Evolutionary conservation across 805 yeast genomes (phyloP).

Genomic region (Pichia pseudocactophila): DNA sequence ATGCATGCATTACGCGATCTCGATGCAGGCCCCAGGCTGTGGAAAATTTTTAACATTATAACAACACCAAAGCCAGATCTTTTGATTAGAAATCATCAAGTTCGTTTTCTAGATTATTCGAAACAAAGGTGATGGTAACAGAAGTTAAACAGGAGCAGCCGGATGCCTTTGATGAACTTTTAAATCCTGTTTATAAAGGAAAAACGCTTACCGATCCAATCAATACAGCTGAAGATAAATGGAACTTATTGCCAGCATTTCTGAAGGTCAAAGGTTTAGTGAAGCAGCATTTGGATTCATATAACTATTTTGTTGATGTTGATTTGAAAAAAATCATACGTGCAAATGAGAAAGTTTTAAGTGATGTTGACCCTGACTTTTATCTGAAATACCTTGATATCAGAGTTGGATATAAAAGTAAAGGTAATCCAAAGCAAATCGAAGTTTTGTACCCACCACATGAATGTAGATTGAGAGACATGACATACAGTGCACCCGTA

Average conservation of each 20-base stretch:
- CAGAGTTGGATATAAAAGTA: conserved; percentile 75
- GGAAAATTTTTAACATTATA: neutral
- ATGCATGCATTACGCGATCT: neutral
- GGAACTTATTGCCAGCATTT: conserved; percentile 95
- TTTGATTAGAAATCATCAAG: neutral
- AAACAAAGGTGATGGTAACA: neutral
- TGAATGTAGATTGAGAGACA: conserved; percentile 88
- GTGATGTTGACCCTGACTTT: conserved; percentile 96
- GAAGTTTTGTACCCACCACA: conserved; percentile 79
- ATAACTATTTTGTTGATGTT: conserved; percentile 88
- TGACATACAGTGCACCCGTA: conserved; percentile 92
- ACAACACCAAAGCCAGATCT: neutral
- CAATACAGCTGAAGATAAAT: conserved; percentile 87
- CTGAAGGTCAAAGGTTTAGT: conserved; percentile 92
- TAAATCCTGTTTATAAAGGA: conserved; percentile 79
- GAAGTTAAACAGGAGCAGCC: conserved; percentile 5
- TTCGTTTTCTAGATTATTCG: neutral
- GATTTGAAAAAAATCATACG: conserved; percentile 86
- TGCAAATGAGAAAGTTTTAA: conserved; percentile 81
- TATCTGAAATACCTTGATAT: conserved; percentile 89
- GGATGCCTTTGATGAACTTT: conserved; percentile 64
- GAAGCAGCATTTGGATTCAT: conserved; percentile 96
- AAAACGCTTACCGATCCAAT: conserved; percentile 80
- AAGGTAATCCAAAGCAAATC: conserved; percentile 34
- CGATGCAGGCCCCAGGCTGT: neutral